Conservation (phyloP, 805 yeast genomes). For the Blastobotrys chiropterorum region DNA sequence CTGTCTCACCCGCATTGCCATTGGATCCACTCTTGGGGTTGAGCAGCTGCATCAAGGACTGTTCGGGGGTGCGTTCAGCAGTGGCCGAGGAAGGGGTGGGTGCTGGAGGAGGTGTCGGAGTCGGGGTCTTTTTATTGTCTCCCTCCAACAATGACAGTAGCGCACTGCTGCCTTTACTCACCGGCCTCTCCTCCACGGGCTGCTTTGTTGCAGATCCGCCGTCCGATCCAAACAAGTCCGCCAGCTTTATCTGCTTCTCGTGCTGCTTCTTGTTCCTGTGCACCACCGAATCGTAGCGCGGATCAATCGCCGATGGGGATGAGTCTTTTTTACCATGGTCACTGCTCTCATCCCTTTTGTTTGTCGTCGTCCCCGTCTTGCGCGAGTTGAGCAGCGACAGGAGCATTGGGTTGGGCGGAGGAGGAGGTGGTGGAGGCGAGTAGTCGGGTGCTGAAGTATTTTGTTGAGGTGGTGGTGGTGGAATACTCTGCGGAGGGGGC, state of each 20-base stretch:
- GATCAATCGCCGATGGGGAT: neutral
- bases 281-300: neutral
- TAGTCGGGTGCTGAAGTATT: neutral
- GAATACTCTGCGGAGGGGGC: constrained; percentile 6
- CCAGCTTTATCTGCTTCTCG: constrained; percentile 7
- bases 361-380: neutral
- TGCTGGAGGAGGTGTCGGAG: too few relatives aligned
- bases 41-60: neutral
- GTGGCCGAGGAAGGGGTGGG: too few relatives aligned
- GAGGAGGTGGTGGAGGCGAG: constrained; percentile 15
- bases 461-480: constrained; percentile 17
- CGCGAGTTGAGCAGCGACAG: constrained; percentile 19
- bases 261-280: neutral
- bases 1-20: neutral
- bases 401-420: constrained; percentile 20
- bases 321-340: neutral
- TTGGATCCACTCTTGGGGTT: neutral
- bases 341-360: neutral
- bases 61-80: neutral
- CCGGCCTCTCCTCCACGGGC: too few relatives aligned
- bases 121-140: too few relatives aligned
- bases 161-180: constrained; percentile 4
- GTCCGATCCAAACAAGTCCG: constrained; percentile 6
- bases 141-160: constrained; percentile 9
- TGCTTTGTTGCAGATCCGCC: neutral